These are phyloP conservation scores for Scortechinia acanthostroma DNA, from an alignment of 2,329 filamentous ascomycete genomes.

Conservation along the genomic window DNA sequence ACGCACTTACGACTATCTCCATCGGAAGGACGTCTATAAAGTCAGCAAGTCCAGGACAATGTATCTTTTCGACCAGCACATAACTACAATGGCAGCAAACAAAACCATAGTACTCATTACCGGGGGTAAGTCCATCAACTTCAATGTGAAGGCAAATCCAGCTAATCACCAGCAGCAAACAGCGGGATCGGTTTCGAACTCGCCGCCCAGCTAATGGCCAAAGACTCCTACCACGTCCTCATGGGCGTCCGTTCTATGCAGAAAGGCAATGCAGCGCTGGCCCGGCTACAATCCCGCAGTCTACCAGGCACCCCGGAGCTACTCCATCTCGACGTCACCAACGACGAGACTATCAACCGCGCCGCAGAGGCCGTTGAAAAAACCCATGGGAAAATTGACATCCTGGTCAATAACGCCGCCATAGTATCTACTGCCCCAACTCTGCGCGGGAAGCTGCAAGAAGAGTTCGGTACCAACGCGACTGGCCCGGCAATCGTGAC, in stretches of 20 bases:
- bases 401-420: conserved; percentile 53
- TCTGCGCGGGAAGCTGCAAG: conserved; percentile 43
- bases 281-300: conserved; percentile 25
- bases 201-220: conserved; percentile 18
- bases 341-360: conserved; percentile 44
- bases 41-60: too few species aligned
- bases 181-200: conserved; percentile 37
- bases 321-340: conserved; percentile 53
- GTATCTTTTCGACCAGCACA: too few species aligned
- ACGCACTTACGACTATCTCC: too few species aligned
- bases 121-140: too few species aligned
- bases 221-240: conserved; percentile 29
- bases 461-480: conserved; percentile 34
- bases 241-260: conserved; percentile 23
- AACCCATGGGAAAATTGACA: conserved; percentile 40
- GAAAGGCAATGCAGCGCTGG: conserved; percentile 24
- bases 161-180: conserved; percentile 33
- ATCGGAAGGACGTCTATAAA: too few species aligned
- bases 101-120: too few species aligned
- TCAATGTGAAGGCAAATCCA: too few species aligned
- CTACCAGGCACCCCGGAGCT: conserved; percentile 38
- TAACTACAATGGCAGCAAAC: too few species aligned
- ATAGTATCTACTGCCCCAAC: conserved; percentile 38
- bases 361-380: conserved; percentile 40
- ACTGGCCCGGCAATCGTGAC: conserved; percentile 16